Evolutionary conservation across 1,139 yeast species (phyloP).

Genomic region (Zygoascus meyerae): DNA sequence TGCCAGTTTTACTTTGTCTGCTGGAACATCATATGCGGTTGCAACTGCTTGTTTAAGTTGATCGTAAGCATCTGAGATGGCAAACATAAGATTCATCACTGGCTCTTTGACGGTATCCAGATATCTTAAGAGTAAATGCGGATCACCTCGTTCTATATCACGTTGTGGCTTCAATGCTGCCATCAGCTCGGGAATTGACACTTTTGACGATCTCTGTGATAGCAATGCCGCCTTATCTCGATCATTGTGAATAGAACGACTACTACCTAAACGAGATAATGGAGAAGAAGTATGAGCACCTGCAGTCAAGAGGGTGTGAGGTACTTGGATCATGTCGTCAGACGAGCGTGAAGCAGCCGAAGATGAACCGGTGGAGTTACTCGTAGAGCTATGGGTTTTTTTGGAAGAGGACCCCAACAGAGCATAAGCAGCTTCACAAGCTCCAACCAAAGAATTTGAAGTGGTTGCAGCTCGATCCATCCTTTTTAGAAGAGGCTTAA

Average conservation of each 20-base stretch:
- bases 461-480: slow-evolving; percentile 34
- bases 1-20: slow-evolving; percentile 9
- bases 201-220: not conserved
- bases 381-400: not conserved
- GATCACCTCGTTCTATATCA: slow-evolving; percentile 37
- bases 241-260: not conserved
- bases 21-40: slow-evolving; percentile 39
- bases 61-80: slow-evolving; percentile 33
- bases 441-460: slow-evolving; percentile 41
- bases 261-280: too few species aligned
- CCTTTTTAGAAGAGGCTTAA: slow-evolving; percentile 35
- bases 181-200: slow-evolving; percentile 2
- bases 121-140: slow-evolving; percentile 32
- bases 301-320: too few species aligned
- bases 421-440: slow-evolving; percentile 44
- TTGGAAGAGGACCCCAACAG: slow-evolving; percentile 26
- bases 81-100: slow-evolving; percentile 32
- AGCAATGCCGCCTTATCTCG: not conserved
- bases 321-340: too few species aligned
- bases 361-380: not conserved
- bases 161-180: slow-evolving; percentile 23
- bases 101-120: slow-evolving; percentile 33
- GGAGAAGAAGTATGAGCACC: too few species aligned
- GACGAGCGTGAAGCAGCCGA: not conserved
- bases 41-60: slow-evolving; percentile 34